phyloP scores from a whole-genome alignment of 2,329 filamentous ascomycete species.

The Epichloe sylvatica region DNA sequence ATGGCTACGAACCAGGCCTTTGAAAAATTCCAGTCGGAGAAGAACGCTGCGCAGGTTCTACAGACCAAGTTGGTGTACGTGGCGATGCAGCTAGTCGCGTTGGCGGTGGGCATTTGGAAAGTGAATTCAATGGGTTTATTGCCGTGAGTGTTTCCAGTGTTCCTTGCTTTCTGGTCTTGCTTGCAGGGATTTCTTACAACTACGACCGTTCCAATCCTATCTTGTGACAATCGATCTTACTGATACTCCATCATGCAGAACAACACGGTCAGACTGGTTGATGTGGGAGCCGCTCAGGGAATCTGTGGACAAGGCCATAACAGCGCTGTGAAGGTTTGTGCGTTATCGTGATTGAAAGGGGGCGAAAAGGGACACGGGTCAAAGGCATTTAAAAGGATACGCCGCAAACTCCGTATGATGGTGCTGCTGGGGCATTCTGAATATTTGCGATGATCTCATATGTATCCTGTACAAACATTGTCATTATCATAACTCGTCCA shows the following conservation, averaged over 20 bases:
- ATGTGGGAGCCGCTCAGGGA: conserved; percentile 77
- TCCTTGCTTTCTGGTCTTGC: background rate
- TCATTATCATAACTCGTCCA: background rate
- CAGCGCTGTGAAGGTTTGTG: conserved; percentile 24
- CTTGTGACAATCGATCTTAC: background rate
- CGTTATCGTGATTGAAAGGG: background rate
- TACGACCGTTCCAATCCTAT: background rate
- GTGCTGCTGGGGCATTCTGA: background rate
- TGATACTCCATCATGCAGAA: conserved; percentile 35
- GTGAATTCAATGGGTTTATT: conserved; percentile 91
- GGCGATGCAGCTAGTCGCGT: conserved; percentile 67
- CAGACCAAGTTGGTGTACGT: conserved; percentile 82
- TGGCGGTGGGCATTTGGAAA: conserved; percentile 88
- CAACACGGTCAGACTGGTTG: conserved; percentile 92
- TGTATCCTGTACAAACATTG: background rate
- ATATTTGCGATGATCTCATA: background rate
- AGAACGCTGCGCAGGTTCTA: conserved; percentile 58
- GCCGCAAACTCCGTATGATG: too few species aligned
- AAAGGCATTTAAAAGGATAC: background rate
- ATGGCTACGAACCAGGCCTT: conserved; percentile 78
- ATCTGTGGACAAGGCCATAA: conserved; percentile 51
- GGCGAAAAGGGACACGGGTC: background rate
- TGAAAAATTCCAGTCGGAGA: conserved; percentile 73
- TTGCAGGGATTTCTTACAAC: background rate
- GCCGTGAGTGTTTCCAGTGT: conserved; percentile 46